Base-by-base conservation (phyloP, 2,329 filamentous ascomycete genomes). In the Sclerotinia spermophila region DNA sequence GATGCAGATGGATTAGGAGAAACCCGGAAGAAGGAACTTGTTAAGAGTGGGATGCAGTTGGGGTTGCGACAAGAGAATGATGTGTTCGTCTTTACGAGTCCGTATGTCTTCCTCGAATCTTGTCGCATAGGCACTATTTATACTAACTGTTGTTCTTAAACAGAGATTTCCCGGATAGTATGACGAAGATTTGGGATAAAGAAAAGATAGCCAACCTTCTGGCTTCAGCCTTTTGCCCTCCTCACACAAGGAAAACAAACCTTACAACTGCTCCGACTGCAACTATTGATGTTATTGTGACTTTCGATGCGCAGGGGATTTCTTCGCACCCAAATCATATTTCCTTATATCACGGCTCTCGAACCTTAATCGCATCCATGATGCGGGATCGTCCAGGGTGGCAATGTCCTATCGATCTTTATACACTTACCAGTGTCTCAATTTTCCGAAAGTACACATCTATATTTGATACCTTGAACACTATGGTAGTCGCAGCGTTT, bases 291-390 rank as follows among this genome's bases (percentile, higher is more conserved):
- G 72, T 91, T 40, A 86, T 99, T 75, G 84, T 99, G 74, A 99
- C 96, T 42, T 99, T 99, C 79, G 96, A 99, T 82, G 79, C 81
- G n/a, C 74, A 82, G 64, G 96, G 96, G 71, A 86, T 99, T 64
- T 97, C 93, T 71, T 87, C 88, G 58, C 96, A 99, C 81, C 93
- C 94, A 33, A 99, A 99, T 83, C 96, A 99, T 83, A 91, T 92
- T 73, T 94, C 94, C 8, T 87, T 98, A 13, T 94, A 94, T 82
- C 86, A 92, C 80, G 96, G 95, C 71, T 92, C 93, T 10, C 86
- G 87, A 60, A 81, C 86, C 64, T 98, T 97, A 80, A 80, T 96
- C 68, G 82, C 85, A 67, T 81, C 84, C 11, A 85, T 97, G 66
- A 87, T 90, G 80, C 85, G 86, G 65, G 86, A 86, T 69, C 85